Percentiles rank a stretch among this genome's conserved stretches.
Evolutionary conservation across 805 yeast genomes (phyloP).

Genomic region (Yarrowia sp.): DNA sequence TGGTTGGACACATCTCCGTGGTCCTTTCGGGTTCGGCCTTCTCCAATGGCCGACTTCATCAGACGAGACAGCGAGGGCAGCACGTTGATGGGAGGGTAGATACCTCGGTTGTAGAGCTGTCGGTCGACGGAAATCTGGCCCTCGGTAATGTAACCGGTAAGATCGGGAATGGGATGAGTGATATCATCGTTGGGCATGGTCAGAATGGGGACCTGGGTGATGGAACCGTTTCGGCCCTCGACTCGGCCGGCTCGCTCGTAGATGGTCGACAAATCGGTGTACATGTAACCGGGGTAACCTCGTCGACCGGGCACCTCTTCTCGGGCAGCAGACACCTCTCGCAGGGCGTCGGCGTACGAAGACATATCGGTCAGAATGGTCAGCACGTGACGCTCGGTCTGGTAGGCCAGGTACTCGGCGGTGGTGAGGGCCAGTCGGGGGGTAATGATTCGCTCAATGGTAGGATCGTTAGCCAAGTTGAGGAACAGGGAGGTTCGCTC

Average conservation of each 20-base stretch:
- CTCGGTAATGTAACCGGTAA: constrained; percentile 98
- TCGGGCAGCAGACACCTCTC: constrained; percentile 99
- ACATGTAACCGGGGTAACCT: constrained; percentile 99
- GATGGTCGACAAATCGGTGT: constrained; percentile 97
- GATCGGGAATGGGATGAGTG: constrained; percentile 99
- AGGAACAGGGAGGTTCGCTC: constrained; percentile 97
- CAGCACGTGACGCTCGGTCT: constrained; percentile 98
- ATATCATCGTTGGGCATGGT: constrained; percentile 99
- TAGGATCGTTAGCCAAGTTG: constrained; percentile 98
- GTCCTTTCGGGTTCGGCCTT: constrained; percentile 99
- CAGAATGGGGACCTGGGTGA: constrained; percentile 97
- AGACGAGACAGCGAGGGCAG: constrained; percentile 95
- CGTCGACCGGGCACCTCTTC: constrained; percentile 99
- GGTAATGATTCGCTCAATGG: constrained; percentile 98
- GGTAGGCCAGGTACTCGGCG: constrained; percentile 97
- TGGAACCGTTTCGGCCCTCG: constrained; percentile 99
- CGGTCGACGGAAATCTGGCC: constrained; percentile 98
- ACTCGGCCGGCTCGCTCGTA: constrained; percentile 99
- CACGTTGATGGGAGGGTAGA: constrained; percentile 98
- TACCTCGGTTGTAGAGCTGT: constrained; percentile 92
- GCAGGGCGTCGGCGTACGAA: constrained; percentile 98
- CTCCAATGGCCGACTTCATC: constrained; percentile 99
- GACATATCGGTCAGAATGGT: constrained; percentile 99
- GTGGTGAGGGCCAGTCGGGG: constrained; percentile 99
- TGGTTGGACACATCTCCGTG: constrained; percentile 99